phyloP scores from a whole-genome alignment of 129 eudicot species.

The Heracleum sosnowskyi region DNA sequence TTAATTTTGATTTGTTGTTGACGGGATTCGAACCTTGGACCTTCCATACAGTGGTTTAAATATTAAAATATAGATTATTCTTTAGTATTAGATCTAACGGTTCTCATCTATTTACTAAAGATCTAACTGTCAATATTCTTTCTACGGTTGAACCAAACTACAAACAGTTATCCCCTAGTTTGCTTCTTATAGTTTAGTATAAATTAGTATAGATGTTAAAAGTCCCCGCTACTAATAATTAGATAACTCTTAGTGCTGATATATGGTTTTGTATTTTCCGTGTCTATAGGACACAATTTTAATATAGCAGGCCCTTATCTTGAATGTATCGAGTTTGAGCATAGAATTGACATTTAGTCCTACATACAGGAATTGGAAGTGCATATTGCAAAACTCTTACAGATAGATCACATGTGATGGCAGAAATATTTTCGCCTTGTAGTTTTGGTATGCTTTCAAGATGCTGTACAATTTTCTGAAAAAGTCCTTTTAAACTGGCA shows the following conservation, averaged over 20 bases:
- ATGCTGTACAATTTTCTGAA: slow-evolving; percentile 88
- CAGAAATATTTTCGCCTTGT: slow-evolving; percentile 97
- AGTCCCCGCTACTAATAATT: not conserved
- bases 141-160: no score
- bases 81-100: no score
- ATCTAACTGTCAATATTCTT: no score
- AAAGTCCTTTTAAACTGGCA: slow-evolving; percentile 78
- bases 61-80: no score
- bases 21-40: no score
- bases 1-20: no score
- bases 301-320: not conserved
- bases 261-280: not conserved
- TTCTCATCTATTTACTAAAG: no score
- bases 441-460: slow-evolving; percentile 95
- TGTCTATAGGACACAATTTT: not conserved
- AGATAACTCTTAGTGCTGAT: not conserved
- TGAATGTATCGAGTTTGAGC: not conserved
- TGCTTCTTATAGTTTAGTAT: no score
- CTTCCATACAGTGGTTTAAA: no score
- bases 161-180: no score
- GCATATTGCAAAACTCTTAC: slow-evolving; percentile 41
- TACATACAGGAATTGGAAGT: not conserved
- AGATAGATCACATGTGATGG: slow-evolving; percentile 88
- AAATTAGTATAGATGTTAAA: no score
- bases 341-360: not conserved